phyloP scores from a whole-genome alignment of 176 grass and related monocot genomes.

The Ananas comosus region DNA sequence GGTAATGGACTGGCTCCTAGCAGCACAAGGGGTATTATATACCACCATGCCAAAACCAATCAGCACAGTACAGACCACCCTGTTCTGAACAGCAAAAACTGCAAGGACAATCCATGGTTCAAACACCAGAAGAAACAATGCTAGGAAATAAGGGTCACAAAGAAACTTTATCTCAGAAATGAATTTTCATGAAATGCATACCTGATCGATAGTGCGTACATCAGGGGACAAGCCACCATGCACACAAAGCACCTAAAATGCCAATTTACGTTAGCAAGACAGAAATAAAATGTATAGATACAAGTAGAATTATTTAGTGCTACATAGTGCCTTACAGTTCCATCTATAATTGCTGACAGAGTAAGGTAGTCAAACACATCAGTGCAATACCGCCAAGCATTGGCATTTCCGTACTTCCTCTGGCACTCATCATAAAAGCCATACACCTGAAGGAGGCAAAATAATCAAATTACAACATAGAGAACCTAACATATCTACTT shows the following conservation, averaged over 20 bases:
- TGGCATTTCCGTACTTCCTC: constrained; percentile 98
- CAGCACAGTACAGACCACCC: too few species aligned
- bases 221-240: constrained; percentile 96
- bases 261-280: not conserved
- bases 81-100: too few species aligned
- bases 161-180: not conserved
- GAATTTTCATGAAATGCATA: constrained; percentile 15
- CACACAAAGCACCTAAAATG: constrained; percentile 87
- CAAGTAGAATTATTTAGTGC: not conserved
- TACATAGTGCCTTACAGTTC: constrained; percentile 49
- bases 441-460: constrained; percentile 52
- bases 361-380: constrained; percentile 99
- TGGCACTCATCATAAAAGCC: constrained; percentile 99
- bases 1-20: too few species aligned
- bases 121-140: not conserved
- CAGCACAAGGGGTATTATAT: too few species aligned
- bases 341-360: constrained; percentile 96
- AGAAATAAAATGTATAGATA: constrained; percentile 10
- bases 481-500: not conserved
- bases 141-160: not conserved
- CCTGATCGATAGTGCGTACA: constrained; percentile 94
- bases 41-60: too few species aligned
- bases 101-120: too few species aligned
- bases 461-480: not conserved
- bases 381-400: constrained; percentile 99